Percentiles rank a stretch among this genome's conserved stretches.
Evolutionary conservation across 805 yeast genomes (phyloP).

Genomic region (Lachancea lanzarotensis): DNA sequence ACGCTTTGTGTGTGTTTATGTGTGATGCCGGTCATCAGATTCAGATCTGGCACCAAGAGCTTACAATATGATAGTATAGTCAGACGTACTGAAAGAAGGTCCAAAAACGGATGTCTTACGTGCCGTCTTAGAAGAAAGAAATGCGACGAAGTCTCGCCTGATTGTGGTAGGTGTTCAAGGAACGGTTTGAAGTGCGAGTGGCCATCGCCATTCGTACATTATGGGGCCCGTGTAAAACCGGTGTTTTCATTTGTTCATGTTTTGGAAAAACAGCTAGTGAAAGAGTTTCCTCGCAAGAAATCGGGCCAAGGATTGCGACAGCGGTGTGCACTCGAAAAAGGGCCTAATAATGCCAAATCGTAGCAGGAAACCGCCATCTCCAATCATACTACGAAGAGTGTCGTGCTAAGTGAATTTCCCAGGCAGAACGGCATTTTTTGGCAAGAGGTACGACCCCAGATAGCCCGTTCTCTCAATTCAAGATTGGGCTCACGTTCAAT

Average conservation of each 20-base stretch:
- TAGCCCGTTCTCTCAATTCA: too few species aligned
- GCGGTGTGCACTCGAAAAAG: too few species aligned
- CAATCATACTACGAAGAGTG: too few species aligned
- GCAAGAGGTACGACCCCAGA: too few species aligned
- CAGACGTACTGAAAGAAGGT: constrained; percentile 37
- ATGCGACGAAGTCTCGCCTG: constrained; percentile 66
- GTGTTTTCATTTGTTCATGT: not conserved
- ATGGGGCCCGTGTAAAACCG: not conserved
- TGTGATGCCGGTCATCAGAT: constrained; percentile 3
- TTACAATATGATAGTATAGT: not conserved
- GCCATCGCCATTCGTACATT: constrained; percentile 37
- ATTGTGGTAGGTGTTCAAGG: constrained; percentile 61
- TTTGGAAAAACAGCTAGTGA: not conserved
- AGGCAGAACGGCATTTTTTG: too few species aligned
- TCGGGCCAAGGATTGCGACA: not conserved
- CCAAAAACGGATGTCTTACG: constrained; percentile 70
- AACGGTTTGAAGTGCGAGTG: constrained; percentile 60
- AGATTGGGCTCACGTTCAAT: too few species aligned
- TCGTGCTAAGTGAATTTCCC: too few species aligned
- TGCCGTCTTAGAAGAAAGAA: constrained; percentile 73
- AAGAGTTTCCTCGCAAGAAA: not conserved
- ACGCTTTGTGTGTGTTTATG: not conserved
- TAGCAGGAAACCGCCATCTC: too few species aligned
- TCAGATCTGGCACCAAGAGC: constrained; percentile 1
- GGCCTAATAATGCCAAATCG: too few species aligned